Conservation (phyloP, 1,139 yeast species). For the Magnusiomyces tetraspermus region DNA sequence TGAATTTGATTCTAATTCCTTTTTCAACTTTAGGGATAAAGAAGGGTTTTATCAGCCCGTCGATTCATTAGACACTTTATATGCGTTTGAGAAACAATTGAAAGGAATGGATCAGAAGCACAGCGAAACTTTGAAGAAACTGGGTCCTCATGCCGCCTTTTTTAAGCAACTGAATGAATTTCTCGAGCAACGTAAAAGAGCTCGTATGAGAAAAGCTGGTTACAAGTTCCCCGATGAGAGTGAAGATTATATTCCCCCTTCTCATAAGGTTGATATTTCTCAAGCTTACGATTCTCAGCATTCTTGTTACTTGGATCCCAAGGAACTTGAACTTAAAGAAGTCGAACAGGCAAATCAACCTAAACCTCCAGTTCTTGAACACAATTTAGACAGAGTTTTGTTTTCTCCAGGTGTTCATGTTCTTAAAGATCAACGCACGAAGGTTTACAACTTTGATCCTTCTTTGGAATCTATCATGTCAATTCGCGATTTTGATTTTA, state of each 20-base stretch:
- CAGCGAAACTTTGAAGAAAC: not conserved
- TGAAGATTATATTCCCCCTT: not conserved
- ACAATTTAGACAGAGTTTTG: conserved; percentile 57
- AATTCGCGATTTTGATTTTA: conserved; percentile 60
- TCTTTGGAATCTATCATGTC: conserved; percentile 52
- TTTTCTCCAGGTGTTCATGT: conserved; percentile 81
- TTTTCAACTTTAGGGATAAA: not conserved
- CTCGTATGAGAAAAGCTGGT: conserved; percentile 4
- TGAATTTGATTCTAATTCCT: not conserved
- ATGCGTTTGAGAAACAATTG: conserved; percentile 8
- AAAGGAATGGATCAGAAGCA: conserved; percentile 3
- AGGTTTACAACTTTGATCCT: conserved; percentile 61
- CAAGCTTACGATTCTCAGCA: not conserved
- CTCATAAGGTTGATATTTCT: not conserved
- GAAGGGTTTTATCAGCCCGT: not conserved
- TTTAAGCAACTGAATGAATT: not conserved
- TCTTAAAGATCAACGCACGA: conserved; percentile 65
- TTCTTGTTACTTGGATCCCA: conserved; percentile 1
- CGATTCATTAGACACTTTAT: not conserved
- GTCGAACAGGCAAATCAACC: conserved; percentile 19
- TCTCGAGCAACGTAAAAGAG: conserved; percentile 4
- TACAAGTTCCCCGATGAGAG: not conserved
- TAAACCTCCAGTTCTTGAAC: conserved; percentile 43
- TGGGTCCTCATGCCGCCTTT: conserved; percentile 3
- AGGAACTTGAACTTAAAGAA: conserved; percentile 2